These are phyloP conservation scores for Mycena amicta DNA, from an alignment of 768 basidiomycete species.

Conservation along the genomic window DNA sequence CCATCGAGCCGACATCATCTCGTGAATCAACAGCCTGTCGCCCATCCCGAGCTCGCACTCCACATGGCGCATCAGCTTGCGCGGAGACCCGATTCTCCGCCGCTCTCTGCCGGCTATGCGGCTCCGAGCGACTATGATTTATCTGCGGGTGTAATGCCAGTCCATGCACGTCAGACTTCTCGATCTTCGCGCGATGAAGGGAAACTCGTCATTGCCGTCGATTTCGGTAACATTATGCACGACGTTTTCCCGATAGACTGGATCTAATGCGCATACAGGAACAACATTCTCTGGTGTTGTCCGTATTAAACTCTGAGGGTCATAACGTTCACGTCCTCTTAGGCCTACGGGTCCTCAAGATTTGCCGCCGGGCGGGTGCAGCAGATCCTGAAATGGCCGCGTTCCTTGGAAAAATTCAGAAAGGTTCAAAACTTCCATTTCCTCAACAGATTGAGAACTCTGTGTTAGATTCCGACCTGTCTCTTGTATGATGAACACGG, in stretches of 20 bases:
- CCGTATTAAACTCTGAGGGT: slow-evolving; percentile 34
- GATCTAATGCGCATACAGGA: slow-evolving; percentile 45
- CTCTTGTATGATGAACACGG: slow-evolving; percentile 78
- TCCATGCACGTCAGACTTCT: slow-evolving; percentile 18
- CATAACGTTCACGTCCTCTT: background rate
- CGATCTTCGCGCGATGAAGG: slow-evolving; percentile 55
- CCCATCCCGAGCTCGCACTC: slow-evolving; percentile 33
- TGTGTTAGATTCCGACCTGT: slow-evolving; percentile 70
- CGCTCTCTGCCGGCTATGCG: slow-evolving; percentile 6
- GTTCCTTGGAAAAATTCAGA: slow-evolving; percentile 82
- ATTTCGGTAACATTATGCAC: slow-evolving; percentile 69
- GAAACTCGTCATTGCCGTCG: slow-evolving; percentile 81
- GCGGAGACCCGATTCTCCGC: slow-evolving; percentile 35
- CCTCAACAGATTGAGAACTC: slow-evolving; percentile 5
- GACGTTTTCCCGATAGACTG: slow-evolving; percentile 10
- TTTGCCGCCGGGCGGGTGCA: slow-evolving; percentile 79
- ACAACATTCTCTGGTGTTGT: slow-evolving; percentile 89
- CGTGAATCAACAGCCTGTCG: slow-evolving; percentile 56
- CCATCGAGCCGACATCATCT: slow-evolving; percentile 31
- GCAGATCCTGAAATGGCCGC: slow-evolving; percentile 86
- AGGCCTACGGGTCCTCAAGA: slow-evolving; percentile 88
- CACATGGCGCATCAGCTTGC: slow-evolving; percentile 45
- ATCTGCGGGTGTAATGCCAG: slow-evolving; percentile 6
- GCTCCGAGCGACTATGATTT: slow-evolving; percentile 8
- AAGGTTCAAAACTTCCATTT: slow-evolving; percentile 48